Base-by-base conservation (phyloP, 495 filamentous ascomycete species). In the Xylaria flabelliformis region DNA sequence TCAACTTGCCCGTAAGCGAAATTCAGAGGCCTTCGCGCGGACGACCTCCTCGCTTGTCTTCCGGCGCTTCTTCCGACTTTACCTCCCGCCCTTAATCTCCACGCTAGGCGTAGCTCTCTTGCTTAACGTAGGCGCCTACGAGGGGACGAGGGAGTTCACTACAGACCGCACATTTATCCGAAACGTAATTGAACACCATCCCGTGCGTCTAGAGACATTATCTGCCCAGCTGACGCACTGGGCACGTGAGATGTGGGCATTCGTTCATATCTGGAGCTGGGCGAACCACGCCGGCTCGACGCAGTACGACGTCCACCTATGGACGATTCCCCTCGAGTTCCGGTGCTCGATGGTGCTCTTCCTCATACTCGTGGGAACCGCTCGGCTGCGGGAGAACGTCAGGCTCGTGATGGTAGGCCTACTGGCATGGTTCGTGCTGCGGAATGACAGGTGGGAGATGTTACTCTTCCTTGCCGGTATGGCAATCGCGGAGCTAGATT, bases 281-380 rank as follows among this genome's bases (percentile, higher is more conserved):
- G 79, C 77, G 36, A 76, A 67, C 56, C 80, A 73, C 68, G 79
- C 69, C 76, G 84, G 74, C 79, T 87, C 73, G 75, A 87, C 76
- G 77, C 80, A 72, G 46, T 91, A 92, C 74, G 90, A 92, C 64
- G 86, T 89, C 6, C 90, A 91, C 71, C 81, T 92, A 0, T 93
- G 91, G 91, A 93, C 91, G 32, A 91, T 93, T n/a, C 90, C 91
- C 0, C 85, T 92, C 34, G 91, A 93, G 76, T 91, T 91, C 72
- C 83, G 88, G 64, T 86, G 86, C 71, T 91, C 89, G 10, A 86
- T 93, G 72, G 81, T 91, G 59, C 83, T 93, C 4, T 93, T 93
- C 78, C 75, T 91, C 58, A 83, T 84, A 1, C 82, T 89, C 36
- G 72, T 91, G 4, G 90, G 85, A 10, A 80, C 78, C 4, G 77